Evolutionary conservation across 78 protist species (phyloP).

Genomic region (Dictyostelium firmibasis): DNA sequence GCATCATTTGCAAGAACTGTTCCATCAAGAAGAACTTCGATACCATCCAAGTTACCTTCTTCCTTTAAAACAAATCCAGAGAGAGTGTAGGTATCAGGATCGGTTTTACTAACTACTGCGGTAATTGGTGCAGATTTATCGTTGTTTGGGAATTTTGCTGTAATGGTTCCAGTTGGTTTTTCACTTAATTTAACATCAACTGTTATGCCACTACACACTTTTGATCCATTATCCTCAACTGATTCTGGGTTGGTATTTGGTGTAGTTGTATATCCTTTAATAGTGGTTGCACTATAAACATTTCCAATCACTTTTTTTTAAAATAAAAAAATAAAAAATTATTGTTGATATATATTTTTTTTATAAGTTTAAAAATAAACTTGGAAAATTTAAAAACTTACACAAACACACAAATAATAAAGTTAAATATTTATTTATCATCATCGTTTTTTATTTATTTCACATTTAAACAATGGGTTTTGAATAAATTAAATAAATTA

Average conservation of each 20-base stretch:
- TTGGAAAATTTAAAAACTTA: neutral
- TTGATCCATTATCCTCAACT: neutral
- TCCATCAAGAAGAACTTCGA: neutral
- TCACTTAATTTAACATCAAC: neutral
- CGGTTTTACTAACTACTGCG: neutral
- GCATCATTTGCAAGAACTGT: neutral
- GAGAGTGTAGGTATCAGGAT: neutral
- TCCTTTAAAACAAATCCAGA: neutral
- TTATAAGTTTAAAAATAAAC: too few relatives aligned
- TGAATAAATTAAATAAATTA: neutral
- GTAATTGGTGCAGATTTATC: neutral
- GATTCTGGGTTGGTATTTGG: neutral
- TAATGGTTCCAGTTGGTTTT: neutral
- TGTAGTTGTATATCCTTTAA: neutral
- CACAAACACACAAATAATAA: neutral
- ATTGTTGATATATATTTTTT: too few relatives aligned
- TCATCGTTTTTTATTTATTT: neutral
- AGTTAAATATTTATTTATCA: neutral
- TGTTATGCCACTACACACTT: neutral
- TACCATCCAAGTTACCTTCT: neutral
- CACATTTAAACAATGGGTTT: neutral
- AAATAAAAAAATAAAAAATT: neutral
- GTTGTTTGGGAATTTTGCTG: neutral
- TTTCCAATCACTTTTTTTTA: neutral
- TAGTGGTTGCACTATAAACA: neutral